Base-by-base conservation (phyloP, 331 rosid genomes). In the Pyrus hybrid region DNA sequence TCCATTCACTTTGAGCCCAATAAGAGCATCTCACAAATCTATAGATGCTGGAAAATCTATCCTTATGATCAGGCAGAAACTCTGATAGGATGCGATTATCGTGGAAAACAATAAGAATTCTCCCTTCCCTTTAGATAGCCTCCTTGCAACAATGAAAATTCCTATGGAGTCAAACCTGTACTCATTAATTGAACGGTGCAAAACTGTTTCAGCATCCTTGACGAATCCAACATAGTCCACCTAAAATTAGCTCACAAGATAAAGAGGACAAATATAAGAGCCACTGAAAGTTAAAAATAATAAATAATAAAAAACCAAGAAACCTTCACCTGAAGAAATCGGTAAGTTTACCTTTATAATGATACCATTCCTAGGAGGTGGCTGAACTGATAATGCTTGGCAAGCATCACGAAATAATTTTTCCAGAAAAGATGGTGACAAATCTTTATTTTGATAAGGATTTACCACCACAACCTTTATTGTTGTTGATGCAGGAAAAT, bases 371-470 rank as follows among this genome's bases (percentile, higher is more conserved):
- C 84, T 75, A 26, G 83, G 82, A 64, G 90, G 92, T n/a, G 87
- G 73, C 76, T 89, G 83, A 80, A 86, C 76, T 77, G 97, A 87
- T 79, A 92, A 75, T 65, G 86, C 78, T 81, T 88, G 92, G 82
- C 96, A 95, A 74, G 97, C 97, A 68, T 89, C 97, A 8, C 87
- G 89, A 68, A 84, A 92, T 83, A 87, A 97, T 80, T 82, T 89
- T 66, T 92, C 97, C 23, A 95, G 97, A 85, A 85, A 89, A 72
- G 81, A 71, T 41, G 91, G 83, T 10, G 96, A 87, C 78, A 95
- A 74, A 79, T 95, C 99, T 69, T 90, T 89, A 87, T 92, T 95
- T 73, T 90, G 97, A 79, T 89, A 92, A 57, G 99, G 92, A 86
- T 88, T 95, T 76, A 90, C 99, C 75, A 88, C 90, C 84, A 95